A percentile compares a stretch with the other conserved stretches of the same genome.
These are phyloP conservation scores for Sanchytrium tribonematis DNA, from an alignment of 371 early-diverging fungal genomes.

Conservation along the genomic window DNA sequence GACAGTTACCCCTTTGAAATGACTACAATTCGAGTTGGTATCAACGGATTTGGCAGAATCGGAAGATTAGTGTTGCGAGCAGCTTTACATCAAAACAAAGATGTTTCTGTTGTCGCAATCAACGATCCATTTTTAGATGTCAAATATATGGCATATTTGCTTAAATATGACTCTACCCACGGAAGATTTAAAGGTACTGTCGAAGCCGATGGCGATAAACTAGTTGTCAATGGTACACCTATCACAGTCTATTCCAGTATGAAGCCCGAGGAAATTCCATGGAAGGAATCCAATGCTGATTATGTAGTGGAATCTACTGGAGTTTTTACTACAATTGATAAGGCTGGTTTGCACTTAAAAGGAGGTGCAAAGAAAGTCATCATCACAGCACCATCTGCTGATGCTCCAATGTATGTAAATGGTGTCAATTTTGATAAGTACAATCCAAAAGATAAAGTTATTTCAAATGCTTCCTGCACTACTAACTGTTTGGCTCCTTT, in stretches of 20 bases:
- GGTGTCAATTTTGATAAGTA: conserved; percentile 84
- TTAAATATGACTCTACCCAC: conserved; percentile 95
- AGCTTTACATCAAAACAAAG: conserved; percentile 31
- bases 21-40: conserved; percentile 11
- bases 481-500: conserved; percentile 99
- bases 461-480: conserved; percentile 98
- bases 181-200: conserved; percentile 58
- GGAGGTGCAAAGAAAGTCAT: conserved; percentile 93
- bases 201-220: conserved; percentile 41
- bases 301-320: conserved; percentile 97
- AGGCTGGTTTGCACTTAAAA: conserved; percentile 59
- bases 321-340: conserved; percentile 74
- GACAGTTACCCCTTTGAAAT: too few relatives aligned
- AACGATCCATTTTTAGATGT: conserved; percentile 94
- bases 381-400: conserved; percentile 86
- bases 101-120: conserved; percentile 68
- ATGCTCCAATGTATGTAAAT: conserved; percentile 40
- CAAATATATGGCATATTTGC: conserved; percentile 80
- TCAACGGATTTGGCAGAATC: conserved; percentile 72
- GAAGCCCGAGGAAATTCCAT: conserved; percentile 64
- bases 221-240: conserved; percentile 47
- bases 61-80: conserved; percentile 93
- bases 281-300: conserved; percentile 61
- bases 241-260: conserved; percentile 35
- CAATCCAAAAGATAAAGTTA: conserved; percentile 40